A percentile compares a stretch with the other conserved stretches of the same genome.
phyloP scores from a whole-genome alignment of 164 flowering plant genomes.

The Vitis rupestris region DNA sequence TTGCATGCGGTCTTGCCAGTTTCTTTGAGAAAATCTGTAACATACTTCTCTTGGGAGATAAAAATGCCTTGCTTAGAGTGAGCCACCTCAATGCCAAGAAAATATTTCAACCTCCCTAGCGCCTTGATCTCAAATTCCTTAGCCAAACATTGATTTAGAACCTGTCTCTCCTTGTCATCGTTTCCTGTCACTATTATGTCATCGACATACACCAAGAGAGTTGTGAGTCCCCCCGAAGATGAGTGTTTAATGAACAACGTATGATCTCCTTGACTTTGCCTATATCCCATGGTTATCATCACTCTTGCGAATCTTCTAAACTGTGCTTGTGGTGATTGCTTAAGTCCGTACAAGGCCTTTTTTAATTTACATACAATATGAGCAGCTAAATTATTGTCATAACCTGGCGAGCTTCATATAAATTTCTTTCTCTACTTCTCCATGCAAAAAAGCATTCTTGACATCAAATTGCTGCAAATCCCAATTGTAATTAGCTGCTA shows the following conservation, averaged over 20 bases:
- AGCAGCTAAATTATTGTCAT: neutral
- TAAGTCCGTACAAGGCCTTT: conserved; percentile 1
- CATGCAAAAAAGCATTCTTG: conserved; percentile 9
- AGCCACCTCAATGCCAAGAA: conserved; percentile 9
- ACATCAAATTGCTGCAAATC: conserved; percentile 6
- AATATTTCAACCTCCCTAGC: conserved; percentile 9
- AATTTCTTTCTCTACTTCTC: conserved; percentile 1
- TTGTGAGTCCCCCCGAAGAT: neutral
- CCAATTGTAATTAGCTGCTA: neutral
- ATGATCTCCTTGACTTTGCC: conserved; percentile 8
- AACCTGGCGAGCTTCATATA: neutral
- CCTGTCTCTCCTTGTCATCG: neutral
- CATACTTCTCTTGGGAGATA: conserved; percentile 14
- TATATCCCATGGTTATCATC: neutral
- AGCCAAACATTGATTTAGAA: neutral
- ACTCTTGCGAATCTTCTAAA: conserved; percentile 2
- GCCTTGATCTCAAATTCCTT: conserved; percentile 14
- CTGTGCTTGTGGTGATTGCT: conserved; percentile 5
- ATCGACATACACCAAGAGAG: conserved; percentile 2
- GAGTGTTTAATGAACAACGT: conserved; percentile 7
- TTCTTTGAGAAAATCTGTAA: conserved; percentile 6
- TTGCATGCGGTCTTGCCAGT: conserved; percentile 6
- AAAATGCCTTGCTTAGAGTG: conserved; percentile 11
- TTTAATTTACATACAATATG: neutral
- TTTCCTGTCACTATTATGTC: conserved; percentile 6